Conservation (phyloP, 371 early-diverging fungal species). For the Rhizopus microsporus region DNA sequence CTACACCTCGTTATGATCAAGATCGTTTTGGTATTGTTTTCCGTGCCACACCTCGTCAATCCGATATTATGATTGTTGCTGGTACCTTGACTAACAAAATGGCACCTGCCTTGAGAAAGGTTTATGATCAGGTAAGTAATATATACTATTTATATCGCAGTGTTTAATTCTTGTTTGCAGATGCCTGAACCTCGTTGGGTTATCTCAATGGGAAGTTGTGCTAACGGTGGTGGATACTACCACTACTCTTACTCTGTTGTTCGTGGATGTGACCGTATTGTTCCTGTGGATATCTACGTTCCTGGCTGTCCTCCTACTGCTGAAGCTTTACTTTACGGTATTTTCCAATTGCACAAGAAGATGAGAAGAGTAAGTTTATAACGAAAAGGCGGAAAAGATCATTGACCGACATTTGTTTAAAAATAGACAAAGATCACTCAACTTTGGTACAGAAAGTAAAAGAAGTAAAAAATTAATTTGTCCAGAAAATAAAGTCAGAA, state of each 20-base stretch:
- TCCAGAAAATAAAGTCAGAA: neutral
- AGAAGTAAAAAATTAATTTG: constrained; percentile 9
- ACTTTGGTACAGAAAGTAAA: constrained; percentile 62
- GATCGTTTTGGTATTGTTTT: constrained; percentile 97
- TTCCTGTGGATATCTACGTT: constrained; percentile 96
- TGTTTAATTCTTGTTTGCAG: constrained; percentile 33
- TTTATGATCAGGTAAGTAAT: constrained; percentile 83
- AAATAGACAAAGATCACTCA: constrained; percentile 54
- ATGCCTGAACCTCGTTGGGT: constrained; percentile 99
- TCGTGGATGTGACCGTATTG: constrained; percentile 94
- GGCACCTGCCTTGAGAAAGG: constrained; percentile 97
- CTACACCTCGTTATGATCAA: constrained; percentile 96
- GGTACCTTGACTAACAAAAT: constrained; percentile 98
- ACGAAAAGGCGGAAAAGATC: neutral
- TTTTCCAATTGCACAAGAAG: constrained; percentile 97
- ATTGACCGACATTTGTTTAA: neutral
- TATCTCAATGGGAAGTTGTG: constrained; percentile 98
- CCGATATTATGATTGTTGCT: constrained; percentile 99
- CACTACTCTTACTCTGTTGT: constrained; percentile 98
- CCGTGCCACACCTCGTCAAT: constrained; percentile 97
- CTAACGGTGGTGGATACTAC: constrained; percentile 99
- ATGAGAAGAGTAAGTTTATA: constrained; percentile 71
- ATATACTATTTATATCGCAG: neutral
- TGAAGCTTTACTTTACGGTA: constrained; percentile 95
- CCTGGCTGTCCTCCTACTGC: constrained; percentile 99